Percentiles rank a stretch among this genome's conserved stretches.
These are phyloP conservation scores for Apophysomyces sp. DNA, from an alignment of 371 early-diverging fungal species.

Conservation along the genomic window DNA sequence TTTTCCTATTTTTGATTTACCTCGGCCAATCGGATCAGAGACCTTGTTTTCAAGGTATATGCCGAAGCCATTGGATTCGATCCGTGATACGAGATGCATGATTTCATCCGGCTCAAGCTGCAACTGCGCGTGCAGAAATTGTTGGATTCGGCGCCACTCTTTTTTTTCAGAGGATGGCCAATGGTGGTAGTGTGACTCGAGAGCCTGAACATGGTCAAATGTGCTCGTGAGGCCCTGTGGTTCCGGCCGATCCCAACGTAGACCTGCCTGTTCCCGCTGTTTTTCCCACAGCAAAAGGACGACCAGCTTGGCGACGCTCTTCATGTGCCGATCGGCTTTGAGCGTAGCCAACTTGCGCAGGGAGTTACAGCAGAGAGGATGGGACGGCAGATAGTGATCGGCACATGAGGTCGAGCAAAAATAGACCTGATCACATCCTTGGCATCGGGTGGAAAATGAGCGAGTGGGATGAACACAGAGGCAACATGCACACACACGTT, in stretches of 20 bases:
- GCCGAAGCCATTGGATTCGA: constrained; percentile 60
- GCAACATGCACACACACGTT: constrained; percentile 50
- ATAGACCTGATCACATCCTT: constrained; percentile 50
- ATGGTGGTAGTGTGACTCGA: constrained; percentile 46
- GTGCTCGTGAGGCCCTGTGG: constrained; percentile 3
- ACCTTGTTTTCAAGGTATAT: constrained; percentile 24
- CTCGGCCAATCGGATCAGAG: constrained; percentile 17
- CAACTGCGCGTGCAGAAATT: constrained; percentile 30
- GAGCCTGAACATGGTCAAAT: constrained; percentile 24
- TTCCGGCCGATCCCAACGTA: constrained; percentile 2
- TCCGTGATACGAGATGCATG: constrained; percentile 43
- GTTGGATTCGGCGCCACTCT: constrained; percentile 38
- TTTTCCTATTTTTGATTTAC: constrained; percentile 8
- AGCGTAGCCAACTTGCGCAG: constrained; percentile 48
- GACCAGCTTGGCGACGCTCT: constrained; percentile 43
- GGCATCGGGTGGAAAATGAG: constrained; percentile 37
- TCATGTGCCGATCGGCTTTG: constrained; percentile 42
- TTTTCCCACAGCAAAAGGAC: constrained; percentile 22
- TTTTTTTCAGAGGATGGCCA: constrained; percentile 37
- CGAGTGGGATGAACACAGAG: constrained; percentile 35
- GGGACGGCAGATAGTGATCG: constrained; percentile 10
- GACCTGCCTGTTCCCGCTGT: constrained; percentile 1
- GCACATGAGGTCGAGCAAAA: constrained; percentile 41
- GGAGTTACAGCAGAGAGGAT: constrained; percentile 25
- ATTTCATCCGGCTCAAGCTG: constrained; percentile 11